Base-by-base conservation (phyloP, 257 asterid genomes). In the Ballota nigra region DNA sequence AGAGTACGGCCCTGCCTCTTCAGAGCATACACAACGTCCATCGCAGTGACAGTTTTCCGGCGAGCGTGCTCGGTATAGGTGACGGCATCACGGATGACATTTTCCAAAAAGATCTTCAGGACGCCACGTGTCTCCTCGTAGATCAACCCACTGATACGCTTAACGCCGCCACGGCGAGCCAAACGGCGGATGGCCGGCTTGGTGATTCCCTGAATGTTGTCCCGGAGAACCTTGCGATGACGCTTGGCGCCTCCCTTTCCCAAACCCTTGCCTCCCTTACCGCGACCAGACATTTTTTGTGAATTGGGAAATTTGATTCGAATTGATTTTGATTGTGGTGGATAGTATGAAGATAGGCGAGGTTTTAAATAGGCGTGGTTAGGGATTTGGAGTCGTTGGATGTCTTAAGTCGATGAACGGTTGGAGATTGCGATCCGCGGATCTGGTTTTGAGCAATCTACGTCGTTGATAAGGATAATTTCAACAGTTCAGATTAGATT, bases 221-320 rank as follows among this genome's bases (percentile, higher is more conserved):
- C 82, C 19, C 82, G 82, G 53, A 78, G 82, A 15, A 79, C 83
- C 63, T 79, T 79, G 58, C 83, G 83, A 28, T 79, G 83, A 16
- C 83, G 83, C 75, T 79, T 79, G 2, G 83, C 83, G 5, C 83
- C 83, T 23, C 83, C 83, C 77, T 79, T 79, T 49, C 83, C 83
- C 83, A 79, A 70, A 49, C 83, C 83, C 77, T 79, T 79, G 43
- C 83, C 83, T 52, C 83, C 83, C 75, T 79, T 79, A 23, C 83
- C 83, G 0, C 83, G 80, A 15, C 83, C 83, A 0, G 83, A 79
- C 83, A 79, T 79, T 75, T 66, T 66, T 68, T 0, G 49, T 57
- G 43, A 8, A 69, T 29, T 36, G 13, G 34, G 33, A 16, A 26
- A 26, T 38, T 20, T 60, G 57, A 29, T 6, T 31, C 6, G 36